Evolutionary conservation across 2,329 filamentous ascomycete genomes (phyloP), one percentile per base, ranked within the genome.

Genomic region (Thielaviopsis cerberus): DNA sequence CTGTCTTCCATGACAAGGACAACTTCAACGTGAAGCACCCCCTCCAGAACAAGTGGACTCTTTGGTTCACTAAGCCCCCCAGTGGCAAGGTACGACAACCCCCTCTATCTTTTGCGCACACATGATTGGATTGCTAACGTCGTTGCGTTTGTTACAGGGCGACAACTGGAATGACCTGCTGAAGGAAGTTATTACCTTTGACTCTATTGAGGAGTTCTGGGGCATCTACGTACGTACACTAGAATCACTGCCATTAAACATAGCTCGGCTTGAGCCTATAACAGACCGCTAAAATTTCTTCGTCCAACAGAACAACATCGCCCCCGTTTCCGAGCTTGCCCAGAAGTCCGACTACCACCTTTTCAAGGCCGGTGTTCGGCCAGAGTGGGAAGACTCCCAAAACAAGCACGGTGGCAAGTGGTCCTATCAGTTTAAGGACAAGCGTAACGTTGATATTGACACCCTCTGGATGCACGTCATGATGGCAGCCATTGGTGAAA

Each of bases 361-460:
- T 51, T 98, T 98, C 85, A 98, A 98, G 78, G 85, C 85, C 66
- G 90, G 90, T 64, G 88, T 98, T 62, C 88, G 92, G 63, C 92
- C 92, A 37, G 94, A 98, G 74, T 98, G 92, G 92, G 92, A 98
- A 73, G 92, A 98, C 70, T 78, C 82, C 25, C 89, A 97, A 76
- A 98, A 98, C 78, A 98, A 97, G 80, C 89, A 97, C 71, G 92
- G 92, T 66, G 92, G 92, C 73, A 96, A 96, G 74, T 98, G 92
- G 92, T 90, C 91, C 25, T 97, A 94, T 75, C 85, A 88, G 67
- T 96, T 95, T 83, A 94, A 94, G 77, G 88, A 96, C 66, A 96
- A 95, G 81, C 85, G 86, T 68, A 81, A 77, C 64, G 80, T 95
- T 69, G 87, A 91, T 66, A 94, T 96, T 70, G 91, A 98, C 69